Percentiles rank a stretch among this genome's conserved stretches.
Conservation (phyloP, 495 filamentous ascomycete genomes). For the Lophiotrema nucula region DNA sequence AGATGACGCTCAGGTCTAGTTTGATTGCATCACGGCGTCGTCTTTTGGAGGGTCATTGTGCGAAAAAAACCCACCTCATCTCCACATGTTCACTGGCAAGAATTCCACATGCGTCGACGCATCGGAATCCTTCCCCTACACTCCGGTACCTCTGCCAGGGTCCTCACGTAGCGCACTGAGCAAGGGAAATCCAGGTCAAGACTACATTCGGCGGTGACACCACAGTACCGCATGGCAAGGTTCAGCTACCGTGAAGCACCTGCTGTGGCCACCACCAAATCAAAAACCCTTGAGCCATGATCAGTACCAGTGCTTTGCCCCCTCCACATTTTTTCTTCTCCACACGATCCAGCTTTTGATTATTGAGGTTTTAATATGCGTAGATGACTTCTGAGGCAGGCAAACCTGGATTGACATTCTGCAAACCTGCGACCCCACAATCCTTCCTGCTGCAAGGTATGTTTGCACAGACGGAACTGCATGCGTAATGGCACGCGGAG, state of each 20-base stretch:
- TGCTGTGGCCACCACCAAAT: not conserved
- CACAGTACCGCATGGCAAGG: conserved; percentile 20
- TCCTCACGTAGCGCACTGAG: not conserved
- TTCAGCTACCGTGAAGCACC: conserved; percentile 14
- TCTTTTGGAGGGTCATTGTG: not conserved
- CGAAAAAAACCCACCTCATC: not conserved
- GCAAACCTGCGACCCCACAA: conserved; percentile 16
- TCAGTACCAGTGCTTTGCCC: not conserved
- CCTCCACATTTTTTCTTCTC: conserved; percentile 33
- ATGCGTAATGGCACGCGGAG: conserved; percentile 18
- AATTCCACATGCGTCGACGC: not conserved
- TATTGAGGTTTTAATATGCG: conserved; percentile 12
- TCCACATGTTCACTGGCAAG: conserved; percentile 12
- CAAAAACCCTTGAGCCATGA: not conserved
- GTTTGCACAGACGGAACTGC: conserved; percentile 7
- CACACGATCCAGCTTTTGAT: conserved; percentile 4
- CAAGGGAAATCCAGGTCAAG: conserved; percentile 26
- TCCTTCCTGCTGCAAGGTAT: conserved; percentile 7
- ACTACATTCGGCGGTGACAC: conserved; percentile 23
- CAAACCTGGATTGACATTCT: conserved; percentile 26
- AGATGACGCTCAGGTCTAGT: too few relatives aligned
- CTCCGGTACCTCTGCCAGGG: conserved; percentile 28
- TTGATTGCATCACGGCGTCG: too few relatives aligned
- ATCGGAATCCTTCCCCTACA: conserved; percentile 23
- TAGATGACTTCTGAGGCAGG: conserved; percentile 6